Percentiles rank a stretch among this genome's conserved stretches.
Evolutionary conservation across 805 yeast genomes (phyloP).

Genomic region (Wickerhamiella sergipiensis): DNA sequence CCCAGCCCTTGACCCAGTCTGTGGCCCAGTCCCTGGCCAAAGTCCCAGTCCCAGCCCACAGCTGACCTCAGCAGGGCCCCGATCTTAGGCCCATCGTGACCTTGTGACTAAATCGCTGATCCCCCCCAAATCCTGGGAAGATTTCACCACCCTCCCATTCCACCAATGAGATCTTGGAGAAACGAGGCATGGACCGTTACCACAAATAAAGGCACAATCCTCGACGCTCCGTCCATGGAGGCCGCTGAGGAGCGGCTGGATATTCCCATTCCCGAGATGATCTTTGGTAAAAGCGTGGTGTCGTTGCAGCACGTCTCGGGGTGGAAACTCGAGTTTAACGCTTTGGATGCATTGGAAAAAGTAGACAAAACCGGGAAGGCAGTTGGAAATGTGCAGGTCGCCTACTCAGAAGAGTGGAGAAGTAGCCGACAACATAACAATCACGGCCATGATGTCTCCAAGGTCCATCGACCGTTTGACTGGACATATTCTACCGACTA

Average conservation of each 20-base stretch:
- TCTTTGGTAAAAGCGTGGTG: constrained; percentile 73
- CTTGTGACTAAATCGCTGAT: background rate
- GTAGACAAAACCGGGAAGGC: constrained; percentile 42
- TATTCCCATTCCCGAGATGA: constrained; percentile 93
- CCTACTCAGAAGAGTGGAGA: constrained; percentile 81
- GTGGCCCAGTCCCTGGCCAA: too few species aligned
- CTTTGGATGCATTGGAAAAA: constrained; percentile 56
- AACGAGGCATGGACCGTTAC: constrained; percentile 48
- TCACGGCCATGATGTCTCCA: constrained; percentile 33
- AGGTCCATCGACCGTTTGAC: constrained; percentile 73
- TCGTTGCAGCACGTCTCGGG: constrained; percentile 33
- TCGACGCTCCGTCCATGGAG: constrained; percentile 63
- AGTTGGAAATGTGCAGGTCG: constrained; percentile 44
- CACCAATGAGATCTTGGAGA: constrained; percentile 6
- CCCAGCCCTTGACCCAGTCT: background rate
- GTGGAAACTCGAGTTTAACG: constrained; percentile 50
- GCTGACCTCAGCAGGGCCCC: too few species aligned
- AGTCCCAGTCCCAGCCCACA: too few species aligned
- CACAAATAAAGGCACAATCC: constrained; percentile 62
- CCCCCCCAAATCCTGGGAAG: background rate
- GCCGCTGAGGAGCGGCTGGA: constrained; percentile 43
- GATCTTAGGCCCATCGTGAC: background rate
- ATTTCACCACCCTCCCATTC: background rate
- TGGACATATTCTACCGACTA: constrained; percentile 90
- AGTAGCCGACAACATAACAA: constrained; percentile 22